Evolutionary conservation across 2,329 filamentous ascomycete genomes (phyloP).

Genomic region (Dendryphion nanum): DNA sequence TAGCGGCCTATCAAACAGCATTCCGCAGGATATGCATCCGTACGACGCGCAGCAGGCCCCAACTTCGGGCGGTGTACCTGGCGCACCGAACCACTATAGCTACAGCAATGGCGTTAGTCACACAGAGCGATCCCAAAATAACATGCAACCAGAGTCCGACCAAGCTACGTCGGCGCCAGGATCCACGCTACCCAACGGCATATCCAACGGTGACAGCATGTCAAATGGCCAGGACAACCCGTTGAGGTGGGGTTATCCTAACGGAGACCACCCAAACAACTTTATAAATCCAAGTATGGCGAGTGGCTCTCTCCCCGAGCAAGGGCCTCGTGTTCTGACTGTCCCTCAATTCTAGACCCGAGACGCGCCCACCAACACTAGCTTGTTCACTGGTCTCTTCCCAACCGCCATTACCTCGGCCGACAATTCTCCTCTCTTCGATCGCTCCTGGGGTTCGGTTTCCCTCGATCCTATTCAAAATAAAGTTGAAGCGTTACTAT

Average conservation of each 20-base stretch:
- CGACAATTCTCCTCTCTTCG: slow-evolving; percentile 36
- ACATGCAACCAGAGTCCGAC: slow-evolving; percentile 35
- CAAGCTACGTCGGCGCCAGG: slow-evolving; percentile 29
- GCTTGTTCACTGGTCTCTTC: slow-evolving; percentile 51
- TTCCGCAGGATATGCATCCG: slow-evolving; percentile 20
- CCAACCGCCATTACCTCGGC: slow-evolving; percentile 44
- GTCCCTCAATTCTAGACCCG: slow-evolving; percentile 41
- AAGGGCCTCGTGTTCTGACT: slow-evolving; percentile 45
- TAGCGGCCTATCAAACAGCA: slow-evolving; percentile 26
- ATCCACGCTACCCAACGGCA: slow-evolving; percentile 29
- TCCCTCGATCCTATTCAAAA: slow-evolving; percentile 45
- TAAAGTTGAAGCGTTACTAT: slow-evolving; percentile 45
- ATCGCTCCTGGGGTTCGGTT: slow-evolving; percentile 44
- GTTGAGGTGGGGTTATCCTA: slow-evolving; percentile 47
- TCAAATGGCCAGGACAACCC: slow-evolving; percentile 37
- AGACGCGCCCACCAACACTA: slow-evolving; percentile 46
- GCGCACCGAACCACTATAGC: slow-evolving; percentile 27
- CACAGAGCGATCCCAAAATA: slow-evolving; percentile 32
- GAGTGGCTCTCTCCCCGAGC: slow-evolving; percentile 44
- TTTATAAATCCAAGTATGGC: slow-evolving; percentile 48
- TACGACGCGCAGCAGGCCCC: slow-evolving; percentile 28
- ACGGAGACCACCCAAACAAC: slow-evolving; percentile 45
- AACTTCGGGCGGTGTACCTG: slow-evolving; percentile 17
- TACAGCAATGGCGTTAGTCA: slow-evolving; percentile 32
- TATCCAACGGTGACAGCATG: slow-evolving; percentile 33